Percentiles rank a stretch among this genome's conserved stretches.
These are phyloP conservation scores for Asclepias syriaca DNA, from an alignment of 257 asterid species.

Conservation along the genomic window DNA sequence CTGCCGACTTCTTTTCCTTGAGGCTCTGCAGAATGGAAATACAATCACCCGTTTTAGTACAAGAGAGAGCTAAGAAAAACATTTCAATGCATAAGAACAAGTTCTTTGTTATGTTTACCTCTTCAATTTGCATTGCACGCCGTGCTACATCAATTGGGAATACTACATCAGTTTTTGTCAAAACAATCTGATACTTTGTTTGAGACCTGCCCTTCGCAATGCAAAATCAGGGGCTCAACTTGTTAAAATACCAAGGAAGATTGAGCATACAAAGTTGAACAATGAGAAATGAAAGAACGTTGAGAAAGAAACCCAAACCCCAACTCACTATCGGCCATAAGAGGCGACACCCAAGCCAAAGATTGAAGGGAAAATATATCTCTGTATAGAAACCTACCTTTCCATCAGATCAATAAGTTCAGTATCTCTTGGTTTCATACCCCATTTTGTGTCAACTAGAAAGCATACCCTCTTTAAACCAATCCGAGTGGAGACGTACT, in stretches of 20 bases:
- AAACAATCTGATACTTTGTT: slow-evolving; percentile 84
- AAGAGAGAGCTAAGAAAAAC: not conserved
- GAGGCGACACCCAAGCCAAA: not conserved
- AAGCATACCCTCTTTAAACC: slow-evolving; percentile 83
- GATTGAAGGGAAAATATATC: not conserved
- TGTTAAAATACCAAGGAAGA: not conserved
- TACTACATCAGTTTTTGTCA: slow-evolving; percentile 84
- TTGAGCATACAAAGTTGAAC: not conserved
- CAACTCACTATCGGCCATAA: not conserved
- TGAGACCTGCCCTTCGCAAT: slow-evolving; percentile 46
- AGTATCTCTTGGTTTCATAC: slow-evolving; percentile 88
- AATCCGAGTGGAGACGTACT: slow-evolving; percentile 77
- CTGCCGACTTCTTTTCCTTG: slow-evolving; percentile 68
- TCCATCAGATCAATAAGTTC: slow-evolving; percentile 93
- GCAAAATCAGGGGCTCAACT: slow-evolving; percentile 5
- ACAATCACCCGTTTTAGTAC: slow-evolving; percentile 13
- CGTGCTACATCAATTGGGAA: slow-evolving; percentile 95
- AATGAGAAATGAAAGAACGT: not conserved
- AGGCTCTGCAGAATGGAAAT: slow-evolving; percentile 57
- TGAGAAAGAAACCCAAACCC: not conserved
- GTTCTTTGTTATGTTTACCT: slow-evolving; percentile 37
- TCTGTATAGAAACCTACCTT: slow-evolving; percentile 39
- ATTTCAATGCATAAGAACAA: slow-evolving; percentile 1
- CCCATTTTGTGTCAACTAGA: slow-evolving; percentile 97
- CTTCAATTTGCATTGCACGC: slow-evolving; percentile 97